Base-by-base conservation (phyloP, 1,284 basidiomycete genomes). In the Rhodotorula sp. region DNA sequence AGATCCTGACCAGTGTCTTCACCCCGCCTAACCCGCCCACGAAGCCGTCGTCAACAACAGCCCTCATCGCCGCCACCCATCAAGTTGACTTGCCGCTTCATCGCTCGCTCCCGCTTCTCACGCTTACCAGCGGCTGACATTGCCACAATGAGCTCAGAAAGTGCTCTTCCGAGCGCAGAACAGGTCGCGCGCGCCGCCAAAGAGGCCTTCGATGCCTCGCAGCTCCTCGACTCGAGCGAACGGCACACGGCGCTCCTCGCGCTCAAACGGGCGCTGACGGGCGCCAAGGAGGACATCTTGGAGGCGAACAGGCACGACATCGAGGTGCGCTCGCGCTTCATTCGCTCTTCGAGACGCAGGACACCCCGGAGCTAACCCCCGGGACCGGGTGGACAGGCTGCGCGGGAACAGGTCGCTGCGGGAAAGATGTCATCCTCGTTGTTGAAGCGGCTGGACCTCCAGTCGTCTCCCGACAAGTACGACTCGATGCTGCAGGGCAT, bases 401-500 rank as follows among this genome's bases (percentile, higher is more conserved):
- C 94, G 1, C 84, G 87, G 78, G 81, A 78, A 10, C 89, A 93
- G 67, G 92, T 93, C 15, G 86, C 86, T 49, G 85, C 89, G 1
- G 94, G 93, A 6, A 87, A 88, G 52, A 91, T 99, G 81, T 90
- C 92, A 0, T 81, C 84, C 3, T 87, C 94, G 1, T 83, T 99
- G 58, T 82, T 95, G 24, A 90, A 90, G 58, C 87, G 96, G 20
- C 84, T 99, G 27, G 94, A 98, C 79, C 85, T 99, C 19, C 85
- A 85, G 65, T 87, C 86, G 66, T 81, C 80, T 47, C 84, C 88
- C 20, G 91, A 92, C 75, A 99, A 99, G 81, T 99, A 92, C 90
- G 89, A 92, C 53, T 86, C 89, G 0, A 95, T 98, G 90, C 84
- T 99, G 8, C 88, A 92, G 72, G 95, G 95, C 24, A 85, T 99